Evolutionary conservation across 2,329 filamentous ascomycete species (phyloP).

Genomic region (Fusarium haematococcum): DNA sequence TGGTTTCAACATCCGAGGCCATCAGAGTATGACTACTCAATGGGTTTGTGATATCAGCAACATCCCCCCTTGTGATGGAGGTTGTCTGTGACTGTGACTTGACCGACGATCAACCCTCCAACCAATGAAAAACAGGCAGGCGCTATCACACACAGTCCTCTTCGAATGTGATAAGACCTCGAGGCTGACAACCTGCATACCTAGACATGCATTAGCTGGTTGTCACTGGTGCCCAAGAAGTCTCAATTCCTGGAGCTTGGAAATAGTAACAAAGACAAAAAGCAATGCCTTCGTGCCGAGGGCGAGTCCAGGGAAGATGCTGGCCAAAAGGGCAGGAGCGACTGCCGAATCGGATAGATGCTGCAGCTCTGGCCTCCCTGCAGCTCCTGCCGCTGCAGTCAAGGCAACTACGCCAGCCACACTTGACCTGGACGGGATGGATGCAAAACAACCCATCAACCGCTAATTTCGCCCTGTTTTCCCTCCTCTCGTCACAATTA

Average conservation of each 20-base stretch:
- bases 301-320: background rate
- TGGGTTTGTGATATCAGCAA: background rate
- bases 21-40: background rate
- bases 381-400: constrained; percentile 6
- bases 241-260: background rate
- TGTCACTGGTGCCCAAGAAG: background rate
- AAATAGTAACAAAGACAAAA: background rate
- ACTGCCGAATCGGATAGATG: constrained; percentile 4
- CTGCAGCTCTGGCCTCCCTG: background rate
- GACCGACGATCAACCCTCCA: background rate
- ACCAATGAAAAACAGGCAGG: background rate
- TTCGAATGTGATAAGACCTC: background rate
- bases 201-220: background rate
- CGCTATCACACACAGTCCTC: background rate
- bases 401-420: constrained; percentile 14
- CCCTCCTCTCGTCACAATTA: constrained; percentile 19
- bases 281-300: background rate
- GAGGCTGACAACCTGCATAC: background rate
- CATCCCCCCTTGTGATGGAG: background rate
- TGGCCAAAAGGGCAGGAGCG: background rate
- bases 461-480: background rate
- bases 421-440: background rate
- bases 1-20: background rate
- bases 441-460: constrained; percentile 4
- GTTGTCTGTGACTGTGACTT: background rate